phyloP scores from a whole-genome alignment of 805 yeast species.

The Ogataea chonburiensis region DNA sequence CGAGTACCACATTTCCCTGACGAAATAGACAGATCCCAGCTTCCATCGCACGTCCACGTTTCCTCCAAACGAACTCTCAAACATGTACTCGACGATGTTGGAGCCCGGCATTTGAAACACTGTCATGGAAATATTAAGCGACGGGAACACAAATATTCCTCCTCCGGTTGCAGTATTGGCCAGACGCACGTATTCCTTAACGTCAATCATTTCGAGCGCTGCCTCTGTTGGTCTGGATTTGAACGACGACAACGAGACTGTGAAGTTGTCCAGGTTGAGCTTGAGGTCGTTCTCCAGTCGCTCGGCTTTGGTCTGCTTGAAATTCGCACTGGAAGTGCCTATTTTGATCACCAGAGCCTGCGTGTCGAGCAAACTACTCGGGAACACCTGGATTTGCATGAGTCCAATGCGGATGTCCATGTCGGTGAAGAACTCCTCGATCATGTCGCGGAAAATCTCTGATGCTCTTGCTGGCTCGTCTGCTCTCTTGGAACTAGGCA shows the following conservation, averaged over 20 bases:
- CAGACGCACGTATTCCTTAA: conserved; percentile 53
- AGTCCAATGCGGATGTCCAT: conserved; percentile 60
- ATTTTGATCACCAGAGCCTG: conserved; percentile 67
- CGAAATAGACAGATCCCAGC: conserved; percentile 83
- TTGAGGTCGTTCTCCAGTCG: conserved; percentile 55
- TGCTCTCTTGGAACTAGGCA: not conserved
- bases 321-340: conserved; percentile 53
- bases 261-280: conserved; percentile 59
- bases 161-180: conserved; percentile 74
- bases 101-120: conserved; percentile 59
- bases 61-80: conserved; percentile 77
- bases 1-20: conserved; percentile 88
- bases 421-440: conserved; percentile 58
- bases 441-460: conserved; percentile 25
- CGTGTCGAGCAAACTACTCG: conserved; percentile 75
- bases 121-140: conserved; percentile 70
- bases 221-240: conserved; percentile 52
- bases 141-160: conserved; percentile 74
- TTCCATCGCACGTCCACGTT: conserved; percentile 93
- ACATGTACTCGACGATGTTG: conserved; percentile 62
- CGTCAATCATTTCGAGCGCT: conserved; percentile 37
- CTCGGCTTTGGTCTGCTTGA: conserved; percentile 46
- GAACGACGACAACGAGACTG: conserved; percentile 64
- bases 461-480: not conserved
- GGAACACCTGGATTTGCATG: conserved; percentile 67